A percentile compares a stretch with the other conserved stretches of the same genome.
phyloP scores from a whole-genome alignment of 2,329 filamentous ascomycete species.

The Monosporascus sp. region DNA sequence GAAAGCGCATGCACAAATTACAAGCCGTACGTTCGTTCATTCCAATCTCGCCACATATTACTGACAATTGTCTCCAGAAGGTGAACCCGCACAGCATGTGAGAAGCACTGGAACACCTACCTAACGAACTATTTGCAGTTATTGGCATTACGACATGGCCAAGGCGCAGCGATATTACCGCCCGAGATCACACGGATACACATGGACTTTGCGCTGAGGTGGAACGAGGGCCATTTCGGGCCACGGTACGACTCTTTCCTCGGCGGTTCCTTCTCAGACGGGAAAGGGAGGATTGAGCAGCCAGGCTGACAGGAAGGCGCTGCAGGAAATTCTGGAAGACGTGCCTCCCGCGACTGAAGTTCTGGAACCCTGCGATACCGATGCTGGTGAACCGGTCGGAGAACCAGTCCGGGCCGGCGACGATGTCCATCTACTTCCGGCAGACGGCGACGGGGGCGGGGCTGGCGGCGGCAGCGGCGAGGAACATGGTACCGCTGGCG shows the following conservation, averaged over 20 bases:
- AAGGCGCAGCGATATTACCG: slow-evolving; percentile 77
- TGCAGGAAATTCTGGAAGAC: slow-evolving; percentile 82
- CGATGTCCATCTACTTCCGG: slow-evolving; percentile 61
- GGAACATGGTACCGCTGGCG: slow-evolving; percentile 23
- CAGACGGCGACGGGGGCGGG: slow-evolving; percentile 24
- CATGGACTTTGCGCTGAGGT: slow-evolving; percentile 61
- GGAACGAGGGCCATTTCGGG: slow-evolving; percentile 65
- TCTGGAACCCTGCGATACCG: slow-evolving; percentile 79
- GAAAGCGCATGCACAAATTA: slow-evolving; percentile 29
- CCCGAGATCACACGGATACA: slow-evolving; percentile 70
- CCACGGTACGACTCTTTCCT: slow-evolving; percentile 50
- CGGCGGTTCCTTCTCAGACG: neutral
- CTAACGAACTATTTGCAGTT: slow-evolving; percentile 15
- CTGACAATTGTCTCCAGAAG: slow-evolving; percentile 24
- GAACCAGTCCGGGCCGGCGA: slow-evolving; percentile 51
- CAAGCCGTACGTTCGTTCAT: slow-evolving; percentile 20
- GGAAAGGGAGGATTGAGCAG: slow-evolving; percentile 33
- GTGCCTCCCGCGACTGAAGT: slow-evolving; percentile 83
- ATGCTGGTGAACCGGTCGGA: slow-evolving; percentile 73
- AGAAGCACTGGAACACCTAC: neutral
- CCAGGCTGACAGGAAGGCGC: slow-evolving; percentile 32
- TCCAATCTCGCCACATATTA: slow-evolving; percentile 3
- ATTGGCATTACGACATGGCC: slow-evolving; percentile 61
- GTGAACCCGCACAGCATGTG: slow-evolving; percentile 13
- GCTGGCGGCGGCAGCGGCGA: slow-evolving; percentile 11